Evolutionary conservation across 202 grass and related monocot species (phyloP).

Genomic region (Cymbopogon flexuosus): DNA sequence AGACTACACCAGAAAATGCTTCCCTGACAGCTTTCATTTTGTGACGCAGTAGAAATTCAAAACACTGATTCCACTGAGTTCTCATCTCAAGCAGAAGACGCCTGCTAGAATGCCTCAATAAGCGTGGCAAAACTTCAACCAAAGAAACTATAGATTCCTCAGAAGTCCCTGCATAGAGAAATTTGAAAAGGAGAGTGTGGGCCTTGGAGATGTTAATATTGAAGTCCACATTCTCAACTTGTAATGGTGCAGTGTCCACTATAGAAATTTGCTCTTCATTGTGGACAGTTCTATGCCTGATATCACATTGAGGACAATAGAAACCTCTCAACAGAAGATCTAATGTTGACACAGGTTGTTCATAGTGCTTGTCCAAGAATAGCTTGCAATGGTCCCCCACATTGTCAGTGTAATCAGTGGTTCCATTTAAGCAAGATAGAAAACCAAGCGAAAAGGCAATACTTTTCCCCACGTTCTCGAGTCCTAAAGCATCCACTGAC

Average conservation of each 20-base stretch:
- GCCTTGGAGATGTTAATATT: conserved; percentile 40
- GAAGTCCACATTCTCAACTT: conserved; percentile 43
- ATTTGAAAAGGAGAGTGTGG: conserved; percentile 70
- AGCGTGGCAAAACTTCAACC: conserved; percentile 71
- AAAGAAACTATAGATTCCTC: conserved; percentile 60
- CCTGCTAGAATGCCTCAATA: conserved; percentile 63
- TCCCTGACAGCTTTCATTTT: conserved; percentile 68
- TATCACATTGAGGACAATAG: conserved; percentile 65
- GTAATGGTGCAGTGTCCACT: conserved; percentile 39
- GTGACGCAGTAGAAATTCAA: conserved; percentile 74
- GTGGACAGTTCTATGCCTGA: conserved; percentile 25
- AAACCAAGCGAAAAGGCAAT: conserved; percentile 80
- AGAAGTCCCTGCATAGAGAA: conserved; percentile 54
- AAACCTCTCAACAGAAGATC: conserved; percentile 84
- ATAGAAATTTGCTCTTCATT: conserved; percentile 46
- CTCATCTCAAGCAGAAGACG: conserved; percentile 50
- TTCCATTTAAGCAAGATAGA: conserved; percentile 86
- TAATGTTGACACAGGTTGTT: conserved; percentile 49
- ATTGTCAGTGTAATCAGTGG: conserved; percentile 32
- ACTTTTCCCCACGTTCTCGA: conserved; percentile 44
- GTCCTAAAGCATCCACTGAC: conserved; percentile 43
- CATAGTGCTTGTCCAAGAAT: conserved; percentile 48
- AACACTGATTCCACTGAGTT: conserved; percentile 61
- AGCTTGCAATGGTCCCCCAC: conserved; percentile 51
- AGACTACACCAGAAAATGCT: conserved; percentile 69